Conservation (phyloP, 2,329 filamentous ascomycete species). For the Penicillium sp. region DNA sequence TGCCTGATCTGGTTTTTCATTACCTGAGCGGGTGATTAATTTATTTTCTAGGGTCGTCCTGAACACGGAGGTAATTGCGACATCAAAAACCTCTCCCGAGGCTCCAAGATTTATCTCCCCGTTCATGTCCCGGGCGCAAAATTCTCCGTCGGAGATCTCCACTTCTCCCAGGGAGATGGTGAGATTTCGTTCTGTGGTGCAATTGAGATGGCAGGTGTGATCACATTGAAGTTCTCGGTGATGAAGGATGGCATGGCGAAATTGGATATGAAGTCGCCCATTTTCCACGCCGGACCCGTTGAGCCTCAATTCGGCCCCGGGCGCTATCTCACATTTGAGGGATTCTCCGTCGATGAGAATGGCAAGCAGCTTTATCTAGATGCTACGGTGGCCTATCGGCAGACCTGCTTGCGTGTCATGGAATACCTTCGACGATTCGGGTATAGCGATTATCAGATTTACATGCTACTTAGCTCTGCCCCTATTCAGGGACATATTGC, state of each 20-base stretch:
- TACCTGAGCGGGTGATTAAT: background rate
- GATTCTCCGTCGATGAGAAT: constrained; percentile 83
- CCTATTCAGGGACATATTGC: constrained; percentile 86
- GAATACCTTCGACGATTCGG: constrained; percentile 76
- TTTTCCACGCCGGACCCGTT: constrained; percentile 83
- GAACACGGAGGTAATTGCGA: constrained; percentile 91
- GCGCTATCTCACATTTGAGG: constrained; percentile 80
- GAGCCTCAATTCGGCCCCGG: constrained; percentile 85
- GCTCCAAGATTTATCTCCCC: constrained; percentile 80
- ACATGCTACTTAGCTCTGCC: constrained; percentile 79
- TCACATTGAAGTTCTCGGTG: constrained; percentile 86
- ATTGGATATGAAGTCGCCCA: constrained; percentile 75
- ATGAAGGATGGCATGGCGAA: constrained; percentile 77
- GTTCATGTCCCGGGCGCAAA: constrained; percentile 85
- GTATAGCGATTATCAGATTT: constrained; percentile 74
- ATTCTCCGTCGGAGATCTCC: constrained; percentile 84
- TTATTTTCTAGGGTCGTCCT: constrained; percentile 57
- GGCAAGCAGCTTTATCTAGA: constrained; percentile 91
- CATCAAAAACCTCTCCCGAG: constrained; percentile 80
- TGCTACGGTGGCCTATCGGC: constrained; percentile 79
- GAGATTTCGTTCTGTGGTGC: constrained; percentile 88
- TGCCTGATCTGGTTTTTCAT: background rate
- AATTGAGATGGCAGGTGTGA: constrained; percentile 91
- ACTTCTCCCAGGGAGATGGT: constrained; percentile 85
- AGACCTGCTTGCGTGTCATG: constrained; percentile 74